These are phyloP conservation scores for Nakazawaea molendinolei DNA, from an alignment of 805 yeast species.

Conservation along the genomic window DNA sequence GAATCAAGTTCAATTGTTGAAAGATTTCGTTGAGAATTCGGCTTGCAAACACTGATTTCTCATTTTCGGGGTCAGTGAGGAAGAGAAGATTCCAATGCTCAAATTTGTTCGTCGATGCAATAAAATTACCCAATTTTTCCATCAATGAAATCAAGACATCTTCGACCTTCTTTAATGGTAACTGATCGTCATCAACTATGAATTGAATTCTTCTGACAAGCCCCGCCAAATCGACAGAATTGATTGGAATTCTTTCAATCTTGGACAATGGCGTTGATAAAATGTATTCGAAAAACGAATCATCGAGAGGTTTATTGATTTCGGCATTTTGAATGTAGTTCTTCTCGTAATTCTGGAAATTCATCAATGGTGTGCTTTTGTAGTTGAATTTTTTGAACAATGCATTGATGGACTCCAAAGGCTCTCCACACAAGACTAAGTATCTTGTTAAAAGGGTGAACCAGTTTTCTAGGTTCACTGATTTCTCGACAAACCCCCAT, in stretches of 20 bases:
- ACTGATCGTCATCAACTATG: slow-evolving; percentile 20
- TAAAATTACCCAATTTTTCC: slow-evolving; percentile 40
- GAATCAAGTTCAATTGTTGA: slow-evolving; percentile 20
- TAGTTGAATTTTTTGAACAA: slow-evolving; percentile 12
- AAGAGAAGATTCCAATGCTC: slow-evolving; percentile 25
- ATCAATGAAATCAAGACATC: slow-evolving; percentile 28
- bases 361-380: slow-evolving; percentile 1
- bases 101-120: slow-evolving; percentile 6
- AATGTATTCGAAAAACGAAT: slow-evolving; percentile 29
- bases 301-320: slow-evolving; percentile 12
- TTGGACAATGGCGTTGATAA: slow-evolving; percentile 23
- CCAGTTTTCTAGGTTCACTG: slow-evolving; percentile 37
- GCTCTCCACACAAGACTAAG: slow-evolving; percentile 54
- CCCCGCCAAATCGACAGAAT: slow-evolving; percentile 43
- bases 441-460: slow-evolving; percentile 39
- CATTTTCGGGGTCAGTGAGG: slow-evolving; percentile 12
- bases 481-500: slow-evolving; percentile 42
- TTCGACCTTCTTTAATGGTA: slow-evolving; percentile 19
- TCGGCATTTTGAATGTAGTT: slow-evolving; percentile 2
- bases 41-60: slow-evolving; percentile 23
- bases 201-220: slow-evolving; percentile 32
- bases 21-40: slow-evolving; percentile 30
- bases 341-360: slow-evolving; percentile 8
- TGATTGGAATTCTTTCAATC: slow-evolving; percentile 31
- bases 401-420: slow-evolving; percentile 21